A percentile compares a stretch with the other conserved stretches of the same genome.
Evolutionary conservation across 2,329 filamentous ascomycete genomes (phyloP).

Genomic region (Tolypocladium sp.): DNA sequence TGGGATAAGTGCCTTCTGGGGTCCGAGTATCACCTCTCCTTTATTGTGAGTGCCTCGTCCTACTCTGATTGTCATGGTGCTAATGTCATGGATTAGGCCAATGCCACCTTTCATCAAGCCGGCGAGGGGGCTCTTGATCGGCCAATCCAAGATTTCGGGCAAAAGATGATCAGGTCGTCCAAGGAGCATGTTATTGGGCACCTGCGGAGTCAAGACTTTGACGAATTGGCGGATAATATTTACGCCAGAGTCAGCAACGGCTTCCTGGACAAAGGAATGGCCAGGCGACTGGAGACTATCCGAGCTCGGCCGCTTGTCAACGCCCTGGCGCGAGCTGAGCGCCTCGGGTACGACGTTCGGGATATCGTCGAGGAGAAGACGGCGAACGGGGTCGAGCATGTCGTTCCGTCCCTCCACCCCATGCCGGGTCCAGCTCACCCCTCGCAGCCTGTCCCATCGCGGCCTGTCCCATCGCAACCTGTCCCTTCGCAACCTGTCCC

Average conservation of each 20-base stretch:
- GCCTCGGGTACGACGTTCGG: conserved; percentile 43
- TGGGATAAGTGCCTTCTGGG: conserved; percentile 41
- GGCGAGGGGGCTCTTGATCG: conserved; percentile 23
- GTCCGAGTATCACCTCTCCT: conserved; percentile 42
- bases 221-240: conserved; percentile 33
- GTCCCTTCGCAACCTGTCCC: not conserved
- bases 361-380: conserved; percentile 37
- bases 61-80: not conserved
- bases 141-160: conserved; percentile 36
- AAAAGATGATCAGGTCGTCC: conserved; percentile 28
- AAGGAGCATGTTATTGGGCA: conserved; percentile 32
- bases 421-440: conserved; percentile 5
- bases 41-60: conserved; percentile 31
- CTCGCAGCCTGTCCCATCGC: not conserved
- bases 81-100: conserved; percentile 31
- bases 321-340: conserved; percentile 45
- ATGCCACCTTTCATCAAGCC: conserved; percentile 38
- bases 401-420: conserved; percentile 22
- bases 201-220: conserved; percentile 30
- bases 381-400: conserved; percentile 20
- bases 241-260: conserved; percentile 34
- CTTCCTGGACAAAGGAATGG: conserved; percentile 45
- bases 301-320: conserved; percentile 46
- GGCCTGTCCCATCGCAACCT: not conserved
- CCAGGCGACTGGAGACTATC: conserved; percentile 42